Percentiles rank a stretch among this genome's conserved stretches.
These are phyloP conservation scores for Oropetium thomaeum DNA, from an alignment of 176 grass and related monocot genomes.

Conservation along the genomic window DNA sequence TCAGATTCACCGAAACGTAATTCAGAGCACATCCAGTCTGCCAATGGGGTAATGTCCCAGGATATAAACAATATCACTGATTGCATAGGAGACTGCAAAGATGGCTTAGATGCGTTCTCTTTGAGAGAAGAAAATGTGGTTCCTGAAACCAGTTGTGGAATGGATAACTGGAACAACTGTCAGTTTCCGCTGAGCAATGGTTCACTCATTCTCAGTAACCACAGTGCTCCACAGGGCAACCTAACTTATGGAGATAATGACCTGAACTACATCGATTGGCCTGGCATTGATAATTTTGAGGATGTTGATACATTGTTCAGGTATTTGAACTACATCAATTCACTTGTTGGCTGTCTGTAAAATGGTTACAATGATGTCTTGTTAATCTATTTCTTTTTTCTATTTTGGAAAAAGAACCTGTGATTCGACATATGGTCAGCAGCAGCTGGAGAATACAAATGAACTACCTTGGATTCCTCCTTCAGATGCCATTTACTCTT, in stretches of 20 bases:
- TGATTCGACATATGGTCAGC: constrained; percentile 70
- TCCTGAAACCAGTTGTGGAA: constrained; percentile 38
- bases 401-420: constrained; percentile 44
- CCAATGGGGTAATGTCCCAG: constrained; percentile 25
- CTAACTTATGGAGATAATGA: constrained; percentile 64
- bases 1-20: constrained; percentile 41
- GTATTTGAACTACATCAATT: constrained; percentile 48
- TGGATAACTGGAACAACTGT: constrained; percentile 38
- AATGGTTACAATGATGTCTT: not conserved
- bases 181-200: constrained; percentile 41
- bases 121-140: constrained; percentile 29
- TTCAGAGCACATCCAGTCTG: constrained; percentile 30
- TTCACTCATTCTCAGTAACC: constrained; percentile 43
- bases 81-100: constrained; percentile 28
- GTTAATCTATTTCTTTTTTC: not conserved
- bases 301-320: constrained; percentile 92
- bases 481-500: constrained; percentile 65
- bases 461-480: constrained; percentile 75
- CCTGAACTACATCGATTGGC: constrained; percentile 83
- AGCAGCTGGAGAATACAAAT: constrained; percentile 50
- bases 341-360: not conserved
- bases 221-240: constrained; percentile 27
- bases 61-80: constrained; percentile 21
- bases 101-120: constrained; percentile 13
- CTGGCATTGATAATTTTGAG: constrained; percentile 83